These are phyloP conservation scores for Colletotrichum sojae DNA, from an alignment of 2,329 filamentous ascomycete genomes.

Conservation along the genomic window DNA sequence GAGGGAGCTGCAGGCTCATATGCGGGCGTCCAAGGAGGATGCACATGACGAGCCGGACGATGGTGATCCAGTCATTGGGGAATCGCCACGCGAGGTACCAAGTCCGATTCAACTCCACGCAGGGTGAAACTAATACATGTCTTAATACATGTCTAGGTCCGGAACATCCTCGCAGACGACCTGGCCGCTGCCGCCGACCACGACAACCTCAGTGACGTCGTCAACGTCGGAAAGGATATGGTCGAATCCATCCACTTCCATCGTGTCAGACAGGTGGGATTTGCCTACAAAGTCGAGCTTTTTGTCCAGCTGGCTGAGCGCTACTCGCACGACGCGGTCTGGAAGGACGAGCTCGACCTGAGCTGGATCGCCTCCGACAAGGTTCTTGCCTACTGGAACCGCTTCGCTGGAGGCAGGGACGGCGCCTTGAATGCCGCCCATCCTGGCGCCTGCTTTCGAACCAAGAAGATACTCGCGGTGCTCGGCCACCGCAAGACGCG, in stretches of 20 bases:
- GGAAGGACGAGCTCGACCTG: conserved; percentile 11
- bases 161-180: not conserved
- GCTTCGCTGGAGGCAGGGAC: not conserved
- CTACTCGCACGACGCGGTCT: not conserved
- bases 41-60: too few species aligned
- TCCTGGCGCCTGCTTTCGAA: not conserved
- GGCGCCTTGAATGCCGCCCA: not conserved
- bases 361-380: conserved; percentile 13
- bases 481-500: conserved; percentile 4
- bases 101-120: too few species aligned
- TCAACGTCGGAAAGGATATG: not conserved
- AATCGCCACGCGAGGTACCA: not conserved
- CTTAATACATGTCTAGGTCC: not conserved
- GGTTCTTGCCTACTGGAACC: not conserved
- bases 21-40: too few species aligned
- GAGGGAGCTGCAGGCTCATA: too few species aligned
- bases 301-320: not conserved
- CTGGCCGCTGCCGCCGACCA: not conserved
- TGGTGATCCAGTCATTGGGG: too few species aligned
- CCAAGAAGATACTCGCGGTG: not conserved
- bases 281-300: not conserved
- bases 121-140: not conserved
- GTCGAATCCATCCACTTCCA: conserved; percentile 3
- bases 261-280: not conserved
- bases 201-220: not conserved